Base-by-base conservation (phyloP, 2,329 filamentous ascomycete genomes). In the Fusarium sp. region DNA sequence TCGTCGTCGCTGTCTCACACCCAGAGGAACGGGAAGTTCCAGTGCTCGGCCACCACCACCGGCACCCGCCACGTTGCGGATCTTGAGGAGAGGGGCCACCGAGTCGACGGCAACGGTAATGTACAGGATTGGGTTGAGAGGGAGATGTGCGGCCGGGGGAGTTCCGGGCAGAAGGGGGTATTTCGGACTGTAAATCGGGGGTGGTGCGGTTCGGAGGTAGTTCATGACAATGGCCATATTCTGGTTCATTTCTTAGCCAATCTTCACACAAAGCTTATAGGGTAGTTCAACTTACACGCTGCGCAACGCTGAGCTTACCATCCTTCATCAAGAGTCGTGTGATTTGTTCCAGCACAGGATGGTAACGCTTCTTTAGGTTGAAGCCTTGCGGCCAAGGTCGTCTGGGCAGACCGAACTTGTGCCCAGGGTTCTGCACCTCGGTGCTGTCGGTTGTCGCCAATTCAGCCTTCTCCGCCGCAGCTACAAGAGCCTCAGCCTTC, bases 41-140 rank as follows among this genome's bases (percentile, higher is more conserved):
- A 98, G 87, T 14, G 93, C 88, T 36, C 89, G 87, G 80, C 96
- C 96, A 83, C 96, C 96, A 81, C 95, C 95, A 1, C 92, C 93
- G 36, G 92, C 88, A 72, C 94, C 94, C 75, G 89, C 89, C 74
- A 94, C 87, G 65, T 87, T 87, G 56, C 90, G 88, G 76, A 99
- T 90, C 71, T 92, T 91, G 76, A 99, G 84, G 17, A 99, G 87
- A 11, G 96, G 96, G 2, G 95, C 93, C 24, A 99, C 91, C 11
- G 93, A 97, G 85, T 99, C 96, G 75, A 99, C 90, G 33, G 95
- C 94, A 33, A 97, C 86, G 14, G 92, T 93, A 48, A 99, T 90
- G 83, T 98, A 99, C 56, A 93, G 87, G 56, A 97, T 86, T 2
- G 96, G 96, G 80, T 98, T 93, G 33, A 97, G 88, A 4, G 96